Evolutionary conservation across 2,329 filamentous ascomycete genomes (phyloP).

Genomic region (Talaromyces sp.): DNA sequence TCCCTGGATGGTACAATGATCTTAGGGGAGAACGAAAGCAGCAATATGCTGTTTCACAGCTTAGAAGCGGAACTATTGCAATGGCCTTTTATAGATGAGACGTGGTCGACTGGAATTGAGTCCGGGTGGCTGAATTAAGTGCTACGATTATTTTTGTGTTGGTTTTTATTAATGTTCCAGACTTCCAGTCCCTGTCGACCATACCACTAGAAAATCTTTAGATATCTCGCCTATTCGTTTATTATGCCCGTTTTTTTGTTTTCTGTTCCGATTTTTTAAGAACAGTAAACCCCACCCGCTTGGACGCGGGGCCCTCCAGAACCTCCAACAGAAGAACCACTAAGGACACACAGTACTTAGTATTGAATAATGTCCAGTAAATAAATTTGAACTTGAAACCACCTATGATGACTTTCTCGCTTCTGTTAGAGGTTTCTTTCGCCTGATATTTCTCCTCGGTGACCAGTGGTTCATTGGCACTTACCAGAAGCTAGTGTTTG

Average conservation of each 20-base stretch:
- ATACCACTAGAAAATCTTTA: neutral
- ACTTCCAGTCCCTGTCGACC: neutral
- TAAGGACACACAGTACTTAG: neutral
- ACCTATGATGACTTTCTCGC: too few species aligned
- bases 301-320: neutral
- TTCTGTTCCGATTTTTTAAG: neutral
- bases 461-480: neutral
- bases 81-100: constrained; percentile 32
- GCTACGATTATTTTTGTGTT: neutral
- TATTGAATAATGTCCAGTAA: too few species aligned
- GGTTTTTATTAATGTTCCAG: too few species aligned
- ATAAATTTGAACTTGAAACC: too few species aligned
- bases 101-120: constrained; percentile 30
- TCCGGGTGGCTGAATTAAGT: constrained; percentile 27
- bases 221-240: neutral
- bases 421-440: too few species aligned
- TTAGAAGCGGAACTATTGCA: constrained; percentile 31
- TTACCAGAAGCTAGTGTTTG: neutral
- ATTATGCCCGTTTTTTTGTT: neutral
- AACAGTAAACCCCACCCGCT: neutral
- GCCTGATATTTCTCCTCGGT: too few species aligned
- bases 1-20: neutral
- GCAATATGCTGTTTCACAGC: constrained; percentile 16
- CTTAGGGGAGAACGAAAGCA: constrained; percentile 8
- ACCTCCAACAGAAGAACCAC: neutral